Evolutionary conservation across 768 basidiomycete species (phyloP), one percentile per base, ranked within the genome.

Genomic region (Russula vinacea): DNA sequence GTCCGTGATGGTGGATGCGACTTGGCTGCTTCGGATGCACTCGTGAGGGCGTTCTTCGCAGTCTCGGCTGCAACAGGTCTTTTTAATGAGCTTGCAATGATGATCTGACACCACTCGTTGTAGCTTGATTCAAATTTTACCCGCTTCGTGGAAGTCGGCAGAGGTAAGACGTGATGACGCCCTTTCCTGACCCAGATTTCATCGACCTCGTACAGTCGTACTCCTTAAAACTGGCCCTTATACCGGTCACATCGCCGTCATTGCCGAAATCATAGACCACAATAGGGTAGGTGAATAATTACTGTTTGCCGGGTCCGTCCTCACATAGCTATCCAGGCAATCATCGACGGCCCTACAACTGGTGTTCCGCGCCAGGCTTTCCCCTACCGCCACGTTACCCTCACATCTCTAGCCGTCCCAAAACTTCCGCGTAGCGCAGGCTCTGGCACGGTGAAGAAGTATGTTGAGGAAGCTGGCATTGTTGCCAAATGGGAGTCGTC

Each of bases 111-210:
- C 16, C 29, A n/a, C 9, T 32, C n/a, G 5, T 56, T 19, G 39
- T 22, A 62, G 60, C 16, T 1, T 8, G 75, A 76, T 68, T 94
- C 92, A 73, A 93, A 87, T 76, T 98, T 98, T 84, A 88, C 89
- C 79, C 92, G 93, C 67, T 98, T 96, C 79, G 95, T 98, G 74
- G 91, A 99, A 86, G 94, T 98, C 76, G 96, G 96, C 74, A 92
- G 96, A 74, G 91, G 90, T 92, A 71, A 65, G 83, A 73, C 8
- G 22, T n/a, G 35, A 24, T 16, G 35, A 14, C 9, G 14, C 22
- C 9, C 26, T 42, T 3, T 29, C 19, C 24, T 26, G 16, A 65
- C 26, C 33, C 37, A 50, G 2, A 54, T 7, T 53, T 24, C n/a
- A n/a, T n/a, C n/a, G n/a, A n/a, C n/a, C n/a, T n/a, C n/a, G n/a